These are phyloP conservation scores for Apiospora marii DNA, from an alignment of 2,329 filamentous ascomycete genomes.

Conservation along the genomic window DNA sequence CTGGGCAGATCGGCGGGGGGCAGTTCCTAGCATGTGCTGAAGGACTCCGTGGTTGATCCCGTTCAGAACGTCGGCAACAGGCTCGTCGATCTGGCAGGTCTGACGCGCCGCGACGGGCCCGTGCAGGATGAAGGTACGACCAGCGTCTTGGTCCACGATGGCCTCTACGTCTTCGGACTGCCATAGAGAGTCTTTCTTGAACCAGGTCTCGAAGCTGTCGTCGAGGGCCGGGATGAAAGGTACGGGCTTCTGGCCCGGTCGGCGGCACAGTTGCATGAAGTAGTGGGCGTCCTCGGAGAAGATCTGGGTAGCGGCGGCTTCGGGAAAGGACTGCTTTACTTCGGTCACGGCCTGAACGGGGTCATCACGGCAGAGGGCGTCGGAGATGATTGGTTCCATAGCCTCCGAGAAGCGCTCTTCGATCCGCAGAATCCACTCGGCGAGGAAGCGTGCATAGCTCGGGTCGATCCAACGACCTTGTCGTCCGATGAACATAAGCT, in stretches of 20 bases:
- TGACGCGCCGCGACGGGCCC: conserved; percentile 44
- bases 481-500: conserved; percentile 51
- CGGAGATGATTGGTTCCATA: conserved; percentile 24
- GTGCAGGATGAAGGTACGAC: conserved; percentile 45
- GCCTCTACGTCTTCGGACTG: conserved; percentile 48
- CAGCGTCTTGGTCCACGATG: conserved; percentile 44
- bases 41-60: conserved; percentile 33
- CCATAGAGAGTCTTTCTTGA: conserved; percentile 51
- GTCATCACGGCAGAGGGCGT: conserved; percentile 14
- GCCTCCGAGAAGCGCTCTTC: conserved; percentile 32
- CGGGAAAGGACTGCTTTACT: conserved; percentile 28
- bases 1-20: conserved; percentile 55
- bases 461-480: conserved; percentile 48
- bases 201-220: conserved; percentile 46
- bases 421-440: conserved; percentile 37
- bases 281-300: conserved; percentile 36
- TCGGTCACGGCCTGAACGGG: conserved; percentile 16
- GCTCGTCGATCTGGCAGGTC: conserved; percentile 35
- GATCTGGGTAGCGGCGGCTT: conserved; percentile 31
- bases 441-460: conserved; percentile 34
- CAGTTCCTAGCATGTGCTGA: conserved; percentile 26
- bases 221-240: conserved; percentile 46
- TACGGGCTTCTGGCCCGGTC: conserved; percentile 44
- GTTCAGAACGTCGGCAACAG: conserved; percentile 40
- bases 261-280: conserved; percentile 42